These are phyloP conservation scores for Sabuloglossum arenarium DNA, from an alignment of 495 filamentous ascomycete genomes.

Conservation along the genomic window DNA sequence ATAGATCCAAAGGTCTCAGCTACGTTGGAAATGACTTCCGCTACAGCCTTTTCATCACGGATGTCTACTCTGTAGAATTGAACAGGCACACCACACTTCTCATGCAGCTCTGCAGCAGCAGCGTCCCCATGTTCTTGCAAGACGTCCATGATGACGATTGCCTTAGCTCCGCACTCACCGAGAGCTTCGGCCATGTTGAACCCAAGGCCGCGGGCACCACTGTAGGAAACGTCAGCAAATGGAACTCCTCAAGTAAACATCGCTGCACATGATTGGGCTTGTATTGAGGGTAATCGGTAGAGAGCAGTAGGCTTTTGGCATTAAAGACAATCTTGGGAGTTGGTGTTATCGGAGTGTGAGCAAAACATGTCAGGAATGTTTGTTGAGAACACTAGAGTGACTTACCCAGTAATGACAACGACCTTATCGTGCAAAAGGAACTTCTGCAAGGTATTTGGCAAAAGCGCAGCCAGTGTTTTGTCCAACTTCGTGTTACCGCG, in stretches of 20 bases:
- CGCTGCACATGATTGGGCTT: neutral
- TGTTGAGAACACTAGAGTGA: neutral
- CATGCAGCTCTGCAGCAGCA: conserved; percentile 41
- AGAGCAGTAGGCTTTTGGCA: neutral
- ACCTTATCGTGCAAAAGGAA: conserved; percentile 45
- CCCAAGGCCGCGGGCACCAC: conserved; percentile 56
- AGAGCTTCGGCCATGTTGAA: conserved; percentile 58
- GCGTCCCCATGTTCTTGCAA: conserved; percentile 51
- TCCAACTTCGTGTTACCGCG: neutral
- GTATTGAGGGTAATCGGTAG: neutral
- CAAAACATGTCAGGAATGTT: too few species aligned
- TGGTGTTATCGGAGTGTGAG: too few species aligned
- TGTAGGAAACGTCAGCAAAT: conserved; percentile 12
- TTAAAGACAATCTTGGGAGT: too few species aligned
- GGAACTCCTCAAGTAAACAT: neutral
- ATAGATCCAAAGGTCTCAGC: conserved; percentile 34
- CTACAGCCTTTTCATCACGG: conserved; percentile 40
- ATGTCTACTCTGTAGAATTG: conserved; percentile 63
- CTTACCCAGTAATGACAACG: conserved; percentile 53
- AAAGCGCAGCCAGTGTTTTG: conserved; percentile 4
- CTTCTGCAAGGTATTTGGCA: conserved; percentile 39
- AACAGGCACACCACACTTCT: conserved; percentile 45
- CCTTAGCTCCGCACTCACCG: conserved; percentile 49
- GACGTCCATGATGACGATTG: conserved; percentile 53
- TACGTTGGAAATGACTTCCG: conserved; percentile 24